Conservation (phyloP, 108 stramenopile species). For the Cyclotella choctawhatcheeana region DNA sequence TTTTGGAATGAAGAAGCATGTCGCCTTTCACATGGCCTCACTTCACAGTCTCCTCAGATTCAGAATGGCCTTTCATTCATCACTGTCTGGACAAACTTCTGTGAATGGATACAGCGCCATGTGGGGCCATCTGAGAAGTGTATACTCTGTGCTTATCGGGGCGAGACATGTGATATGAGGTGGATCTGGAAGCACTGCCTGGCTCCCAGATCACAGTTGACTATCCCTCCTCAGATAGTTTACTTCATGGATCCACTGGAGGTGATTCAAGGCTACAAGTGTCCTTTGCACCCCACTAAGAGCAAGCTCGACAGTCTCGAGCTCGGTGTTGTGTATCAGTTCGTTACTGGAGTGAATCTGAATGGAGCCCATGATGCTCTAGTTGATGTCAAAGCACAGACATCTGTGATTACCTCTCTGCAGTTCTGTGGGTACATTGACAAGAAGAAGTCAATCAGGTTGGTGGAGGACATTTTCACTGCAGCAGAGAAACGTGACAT, state of each 20-base stretch:
- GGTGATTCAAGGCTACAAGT: slow-evolving; percentile 1
- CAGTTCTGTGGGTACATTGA: neutral
- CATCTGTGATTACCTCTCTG: neutral
- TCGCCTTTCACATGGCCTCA: neutral
- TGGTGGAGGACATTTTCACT: slow-evolving; percentile 4
- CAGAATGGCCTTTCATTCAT: neutral
- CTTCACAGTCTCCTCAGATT: neutral
- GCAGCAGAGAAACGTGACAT: neutral
- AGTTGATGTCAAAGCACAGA: slow-evolving; percentile 2
- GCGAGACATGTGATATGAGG: slow-evolving; percentile 10
- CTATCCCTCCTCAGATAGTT: slow-evolving; percentile 1
- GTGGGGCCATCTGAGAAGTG: slow-evolving; percentile 19
- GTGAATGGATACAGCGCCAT: neutral
- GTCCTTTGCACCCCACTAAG: neutral
- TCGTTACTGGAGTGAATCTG: neutral
- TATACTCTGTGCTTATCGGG: slow-evolving; percentile 7
- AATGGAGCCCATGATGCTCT: slow-evolving; percentile 1
- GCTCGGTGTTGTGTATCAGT: neutral
- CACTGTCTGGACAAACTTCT: neutral
- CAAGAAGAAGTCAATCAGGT: neutral
- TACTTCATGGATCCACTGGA: slow-evolving; percentile 16
- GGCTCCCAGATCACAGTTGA: neutral
- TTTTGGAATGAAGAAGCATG: neutral
- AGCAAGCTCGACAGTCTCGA: slow-evolving; percentile 9
- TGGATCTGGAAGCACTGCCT: slow-evolving; percentile 10